These are phyloP conservation scores for Podaxis pistillaris DNA, from an alignment of 768 basidiomycete genomes.

Conservation along the genomic window DNA sequence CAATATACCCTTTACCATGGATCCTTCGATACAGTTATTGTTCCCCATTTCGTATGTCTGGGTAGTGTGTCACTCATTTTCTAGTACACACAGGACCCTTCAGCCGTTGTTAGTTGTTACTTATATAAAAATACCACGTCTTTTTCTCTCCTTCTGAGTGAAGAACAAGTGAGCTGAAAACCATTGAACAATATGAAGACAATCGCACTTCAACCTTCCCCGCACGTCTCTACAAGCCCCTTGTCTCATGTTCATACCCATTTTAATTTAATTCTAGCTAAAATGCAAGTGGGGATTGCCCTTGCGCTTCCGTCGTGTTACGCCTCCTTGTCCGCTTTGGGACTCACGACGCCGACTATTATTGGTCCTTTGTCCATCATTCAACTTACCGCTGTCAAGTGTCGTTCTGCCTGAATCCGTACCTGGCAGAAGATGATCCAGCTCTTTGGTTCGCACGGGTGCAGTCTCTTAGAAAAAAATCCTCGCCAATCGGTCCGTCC, in stretches of 20 bases:
- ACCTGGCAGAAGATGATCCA: conserved; percentile 4
- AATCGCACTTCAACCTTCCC: background rate
- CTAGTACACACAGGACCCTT: no score
- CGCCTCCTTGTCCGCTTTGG: background rate
- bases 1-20: no score
- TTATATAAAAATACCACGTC: no score
- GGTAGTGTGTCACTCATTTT: no score
- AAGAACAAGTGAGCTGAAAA: no score
- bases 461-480: background rate
- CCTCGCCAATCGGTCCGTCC: background rate
- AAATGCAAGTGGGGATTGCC: background rate
- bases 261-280: background rate
- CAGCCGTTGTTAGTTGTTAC: no score
- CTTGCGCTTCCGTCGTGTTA: background rate
- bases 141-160: no score
- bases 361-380: background rate
- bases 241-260: background rate
- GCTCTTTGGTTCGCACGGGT: background rate
- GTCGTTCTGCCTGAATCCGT: conserved; percentile 1
- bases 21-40: no score
- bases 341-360: background rate
- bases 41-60: no score
- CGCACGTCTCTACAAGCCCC: no score
- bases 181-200: background rate
- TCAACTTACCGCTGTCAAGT: conserved; percentile 3